These are phyloP conservation scores for Paraglomus occultum DNA, from an alignment of 192 early-diverging fungal species.

Conservation along the genomic window DNA sequence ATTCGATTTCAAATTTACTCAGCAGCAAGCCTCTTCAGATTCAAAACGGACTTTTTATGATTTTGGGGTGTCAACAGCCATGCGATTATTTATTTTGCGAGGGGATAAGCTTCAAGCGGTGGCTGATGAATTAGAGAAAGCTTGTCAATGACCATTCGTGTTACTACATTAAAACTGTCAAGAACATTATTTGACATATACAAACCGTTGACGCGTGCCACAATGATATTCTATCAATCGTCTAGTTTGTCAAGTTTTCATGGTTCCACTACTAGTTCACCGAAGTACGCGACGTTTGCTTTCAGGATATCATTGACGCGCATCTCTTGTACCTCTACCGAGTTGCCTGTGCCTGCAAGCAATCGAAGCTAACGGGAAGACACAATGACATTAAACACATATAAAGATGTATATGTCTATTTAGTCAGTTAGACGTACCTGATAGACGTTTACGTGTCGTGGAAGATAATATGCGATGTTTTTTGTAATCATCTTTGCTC, in stretches of 20 bases:
- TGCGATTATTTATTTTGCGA: slow-evolving; percentile 62
- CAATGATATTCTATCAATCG: no score
- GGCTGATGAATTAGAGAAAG: slow-evolving; percentile 14
- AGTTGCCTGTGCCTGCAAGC: slow-evolving; percentile 52
- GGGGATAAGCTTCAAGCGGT: slow-evolving; percentile 53
- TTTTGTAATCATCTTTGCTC: slow-evolving; percentile 60
- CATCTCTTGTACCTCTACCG: slow-evolving; percentile 83
- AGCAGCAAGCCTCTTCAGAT: slow-evolving; percentile 65
- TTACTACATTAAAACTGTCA: no score
- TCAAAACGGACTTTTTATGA: slow-evolving; percentile 80
- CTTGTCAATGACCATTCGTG: slow-evolving; percentile 11
- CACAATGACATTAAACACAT: neutral
- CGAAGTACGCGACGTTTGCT: slow-evolving; percentile 75
- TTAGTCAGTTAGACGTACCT: slow-evolving; percentile 38
- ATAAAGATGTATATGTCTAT: neutral
- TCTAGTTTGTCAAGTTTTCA: no score
- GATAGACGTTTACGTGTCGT: slow-evolving; percentile 68
- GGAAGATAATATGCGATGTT: slow-evolving; percentile 90
- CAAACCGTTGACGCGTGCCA: no score
- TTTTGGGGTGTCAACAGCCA: slow-evolving; percentile 76
- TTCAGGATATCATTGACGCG: slow-evolving; percentile 66
- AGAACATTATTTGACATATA: no score
- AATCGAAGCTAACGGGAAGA: slow-evolving; percentile 7
- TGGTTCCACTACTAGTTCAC: slow-evolving; percentile 51
- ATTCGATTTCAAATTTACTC: slow-evolving; percentile 83